Evolutionary conservation across 768 basidiomycete genomes (phyloP), one percentile per base, ranked within the genome.

Genomic region (Goffeauzyma gilvescens): DNA sequence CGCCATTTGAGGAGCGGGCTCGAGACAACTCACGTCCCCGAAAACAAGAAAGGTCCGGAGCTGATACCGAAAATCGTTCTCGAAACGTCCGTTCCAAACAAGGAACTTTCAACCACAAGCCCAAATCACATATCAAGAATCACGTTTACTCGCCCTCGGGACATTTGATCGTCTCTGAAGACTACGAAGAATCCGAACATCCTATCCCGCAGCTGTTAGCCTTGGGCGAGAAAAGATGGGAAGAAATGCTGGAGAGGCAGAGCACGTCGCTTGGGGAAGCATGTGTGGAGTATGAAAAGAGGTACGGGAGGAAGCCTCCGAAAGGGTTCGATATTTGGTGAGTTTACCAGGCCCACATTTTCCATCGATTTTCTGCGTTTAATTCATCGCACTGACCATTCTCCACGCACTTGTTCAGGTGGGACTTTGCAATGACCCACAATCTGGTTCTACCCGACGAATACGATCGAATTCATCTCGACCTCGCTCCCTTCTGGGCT

Each of bases 311-410:
- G 8, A 41, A 44, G 14, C 66, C 66, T 14, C 66, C 66, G 6
- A 64, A 54, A 49, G 66, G 66, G 1, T 66, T 66, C 35, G 65
- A 66, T 45, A 32, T 52, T 13, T 65, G 64, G 64, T 50, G 53
- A 54, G 55, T 57, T 6, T 9, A 6, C 27, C 14, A 9, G 9
- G 28, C n/a, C 9, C n/a, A n/a, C n/a, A n/a, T n/a, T n/a, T n/a
- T n/a, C n/a, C n/a, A n/a, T n/a, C n/a, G n/a, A n/a, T n/a, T n/a
- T n/a, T n/a, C n/a, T n/a, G n/a, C n/a, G n/a, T n/a, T n/a, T n/a
- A n/a, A n/a, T n/a, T n/a, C n/a, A n/a, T n/a, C n/a, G n/a, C n/a
- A n/a, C n/a, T n/a, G n/a, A n/a, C n/a, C n/a, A n/a, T n/a, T n/a
- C n/a, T n/a, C n/a, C 28, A n/a, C 28, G 28, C 28, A 30, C 28